Evolutionary conservation across 2,329 filamentous ascomycete species (phyloP).

Genomic region (Trichoderma citrinoviride): DNA sequence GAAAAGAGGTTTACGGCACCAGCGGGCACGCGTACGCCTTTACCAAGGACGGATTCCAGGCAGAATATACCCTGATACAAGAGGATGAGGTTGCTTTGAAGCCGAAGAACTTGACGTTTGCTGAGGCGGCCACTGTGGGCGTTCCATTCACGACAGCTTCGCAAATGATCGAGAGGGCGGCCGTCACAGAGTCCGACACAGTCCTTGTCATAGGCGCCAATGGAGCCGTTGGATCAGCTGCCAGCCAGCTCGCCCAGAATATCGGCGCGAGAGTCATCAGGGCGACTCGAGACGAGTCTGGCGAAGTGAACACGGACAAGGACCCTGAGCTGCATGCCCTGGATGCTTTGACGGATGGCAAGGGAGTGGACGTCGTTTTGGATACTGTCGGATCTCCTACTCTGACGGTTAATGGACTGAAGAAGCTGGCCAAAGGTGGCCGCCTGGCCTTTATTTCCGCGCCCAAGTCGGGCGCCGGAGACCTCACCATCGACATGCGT

Average conservation of each 20-base stretch:
- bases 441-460: slow-evolving; percentile 16
- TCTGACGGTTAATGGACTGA: neutral
- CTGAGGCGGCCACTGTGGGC: slow-evolving; percentile 17
- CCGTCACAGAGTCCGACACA: slow-evolving; percentile 7
- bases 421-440: slow-evolving; percentile 7
- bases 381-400: slow-evolving; percentile 13
- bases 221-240: slow-evolving; percentile 10
- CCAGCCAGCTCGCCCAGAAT: slow-evolving; percentile 1
- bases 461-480: slow-evolving; percentile 1
- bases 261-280: slow-evolving; percentile 13
- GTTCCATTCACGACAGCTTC: slow-evolving; percentile 22
- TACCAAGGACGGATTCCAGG: slow-evolving; percentile 21
- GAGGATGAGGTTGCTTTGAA: slow-evolving; percentile 14
- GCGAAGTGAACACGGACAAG: slow-evolving; percentile 9
- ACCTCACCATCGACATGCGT: slow-evolving; percentile 19
- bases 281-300: slow-evolving; percentile 4
- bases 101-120: slow-evolving; percentile 19
- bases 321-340: slow-evolving; percentile 4
- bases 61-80: slow-evolving; percentile 19
- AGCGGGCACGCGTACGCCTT: slow-evolving; percentile 21
- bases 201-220: slow-evolving; percentile 18
- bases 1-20: slow-evolving; percentile 20
- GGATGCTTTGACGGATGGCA: slow-evolving; percentile 3
- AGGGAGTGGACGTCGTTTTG: slow-evolving; percentile 11
- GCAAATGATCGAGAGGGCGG: slow-evolving; percentile 17